Conservation (phyloP, 306 rosid species). For the Boehmeria nivea region DNA sequence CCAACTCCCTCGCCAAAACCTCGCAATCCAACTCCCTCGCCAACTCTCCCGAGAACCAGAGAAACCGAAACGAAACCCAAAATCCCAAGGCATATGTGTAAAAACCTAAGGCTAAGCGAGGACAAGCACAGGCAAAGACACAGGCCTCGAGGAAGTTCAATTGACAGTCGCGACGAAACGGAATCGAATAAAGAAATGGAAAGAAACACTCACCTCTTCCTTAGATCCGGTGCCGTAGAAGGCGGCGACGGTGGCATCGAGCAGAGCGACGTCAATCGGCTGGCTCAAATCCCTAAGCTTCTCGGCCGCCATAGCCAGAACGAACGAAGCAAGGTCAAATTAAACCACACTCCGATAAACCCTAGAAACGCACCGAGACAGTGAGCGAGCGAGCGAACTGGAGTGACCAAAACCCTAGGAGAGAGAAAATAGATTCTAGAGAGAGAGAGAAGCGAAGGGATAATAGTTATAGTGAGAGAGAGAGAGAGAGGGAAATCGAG, state of each 20-base stretch:
- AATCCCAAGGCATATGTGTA: background rate
- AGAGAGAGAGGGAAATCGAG: background rate
- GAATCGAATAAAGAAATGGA: background rate
- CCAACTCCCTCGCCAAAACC: slow-evolving; percentile 1
- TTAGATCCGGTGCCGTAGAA: slow-evolving; percentile 99
- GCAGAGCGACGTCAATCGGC: slow-evolving; percentile 79
- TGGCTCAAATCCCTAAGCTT: slow-evolving; percentile 88
- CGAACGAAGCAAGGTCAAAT: background rate
- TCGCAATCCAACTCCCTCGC: background rate
- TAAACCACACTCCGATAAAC: slow-evolving; percentile 33
- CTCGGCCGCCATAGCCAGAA: slow-evolving; percentile 80
- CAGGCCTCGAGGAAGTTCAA: background rate
- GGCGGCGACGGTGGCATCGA: slow-evolving; percentile 96
- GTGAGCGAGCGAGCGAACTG: slow-evolving; percentile 33
- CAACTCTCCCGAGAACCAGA: background rate
- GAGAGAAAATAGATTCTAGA: slow-evolving; percentile 7
- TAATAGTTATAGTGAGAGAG: background rate
- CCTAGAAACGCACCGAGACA: slow-evolving; percentile 29
- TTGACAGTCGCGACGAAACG: background rate
- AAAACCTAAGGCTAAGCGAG: background rate
- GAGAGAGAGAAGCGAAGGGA: background rate
- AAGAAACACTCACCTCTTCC: slow-evolving; percentile 54
- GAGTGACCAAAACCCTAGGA: slow-evolving; percentile 30
- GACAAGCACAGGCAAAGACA: background rate
- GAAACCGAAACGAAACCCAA: background rate